Evolutionary conservation across 225 moss, liverwort and hornwort species (phyloP).

Genomic region (Neckera pumila): DNA sequence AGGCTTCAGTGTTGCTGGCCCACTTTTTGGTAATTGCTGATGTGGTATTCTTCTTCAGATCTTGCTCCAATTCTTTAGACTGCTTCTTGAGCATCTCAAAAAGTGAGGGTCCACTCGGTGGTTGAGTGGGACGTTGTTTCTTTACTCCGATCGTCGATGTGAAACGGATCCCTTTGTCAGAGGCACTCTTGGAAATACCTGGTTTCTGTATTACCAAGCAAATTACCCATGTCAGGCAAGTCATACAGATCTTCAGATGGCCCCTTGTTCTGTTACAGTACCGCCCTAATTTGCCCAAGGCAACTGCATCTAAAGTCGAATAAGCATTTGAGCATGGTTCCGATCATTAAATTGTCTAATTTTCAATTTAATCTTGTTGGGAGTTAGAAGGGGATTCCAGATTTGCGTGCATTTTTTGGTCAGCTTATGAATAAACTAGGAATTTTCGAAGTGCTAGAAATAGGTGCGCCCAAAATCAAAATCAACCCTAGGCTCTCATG

Average conservation of each 20-base stretch:
- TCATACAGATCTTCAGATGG: not conserved
- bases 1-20: constrained; percentile 48
- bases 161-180: not conserved
- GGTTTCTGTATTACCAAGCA: not conserved
- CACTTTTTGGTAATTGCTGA: constrained; percentile 27
- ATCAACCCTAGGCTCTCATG: not conserved
- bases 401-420: not conserved
- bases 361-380: not conserved
- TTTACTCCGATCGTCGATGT: not conserved
- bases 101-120: constrained; percentile 49
- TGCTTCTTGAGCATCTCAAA: constrained; percentile 82
- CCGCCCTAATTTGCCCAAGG: not conserved
- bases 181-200: not conserved
- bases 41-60: constrained; percentile 8
- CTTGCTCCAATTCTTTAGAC: constrained; percentile 61
- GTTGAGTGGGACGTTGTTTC: constrained; percentile 6
- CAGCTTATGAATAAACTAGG: not conserved
- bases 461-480: not conserved
- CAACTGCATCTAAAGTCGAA: not conserved
- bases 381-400: not conserved
- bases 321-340: not conserved
- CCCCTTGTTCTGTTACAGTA: not conserved
- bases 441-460: not conserved
- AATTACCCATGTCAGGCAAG: not conserved
- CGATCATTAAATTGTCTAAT: not conserved